Evolutionary conservation across 495 filamentous ascomycete species (phyloP), one percentile per base, ranked within the genome.

Genomic region (Penicillium antarcticum): DNA sequence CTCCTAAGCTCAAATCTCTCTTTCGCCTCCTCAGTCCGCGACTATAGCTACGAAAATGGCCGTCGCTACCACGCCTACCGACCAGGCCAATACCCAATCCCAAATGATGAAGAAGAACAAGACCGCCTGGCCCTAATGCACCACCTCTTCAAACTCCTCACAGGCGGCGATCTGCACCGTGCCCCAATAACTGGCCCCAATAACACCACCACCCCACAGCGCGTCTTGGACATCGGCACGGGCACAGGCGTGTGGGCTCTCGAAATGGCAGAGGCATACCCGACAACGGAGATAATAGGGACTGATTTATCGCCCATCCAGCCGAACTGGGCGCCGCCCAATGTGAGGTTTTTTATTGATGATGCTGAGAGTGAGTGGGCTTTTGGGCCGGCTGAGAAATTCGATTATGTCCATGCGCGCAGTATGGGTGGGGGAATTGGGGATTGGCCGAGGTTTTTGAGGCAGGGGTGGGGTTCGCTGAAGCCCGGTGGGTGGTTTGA

Each of bases 71-170:
- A 85, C 57, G 72, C 80, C 39, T 84, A 81, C 59, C 71, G 75
- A 16, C 70, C 74, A 55, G 61, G 58, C 67, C 79, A 80, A 45
- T 87, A 86, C 46, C 69, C 71, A 23, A 77, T 79, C 34, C 84
- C 84, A 26, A 87, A 86, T 57, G 83, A 87, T 56, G 60, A 75
- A 19, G 58, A 70, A 39, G 83, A 87, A 56, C 75, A 78, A 53
- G 87, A 89, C 53, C 81, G 88, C 26, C 80, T 90, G 44, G 82
- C 84, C 41, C 69, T 91, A 42, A 71, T 80, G 50, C 87, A 91
- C 65, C 78, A 82, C 45, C 74, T 86, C 56, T 80, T 75, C 58
- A 66, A 61, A 19, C 62, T 79, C 18, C 57, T 79, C 9, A 64
- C 75, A 0, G 76, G 80, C 48, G 82, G 78, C 11, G 70, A 72